phyloP scores from a whole-genome alignment of 176 grass and related monocot species.

The Oryza meridionalis region DNA sequence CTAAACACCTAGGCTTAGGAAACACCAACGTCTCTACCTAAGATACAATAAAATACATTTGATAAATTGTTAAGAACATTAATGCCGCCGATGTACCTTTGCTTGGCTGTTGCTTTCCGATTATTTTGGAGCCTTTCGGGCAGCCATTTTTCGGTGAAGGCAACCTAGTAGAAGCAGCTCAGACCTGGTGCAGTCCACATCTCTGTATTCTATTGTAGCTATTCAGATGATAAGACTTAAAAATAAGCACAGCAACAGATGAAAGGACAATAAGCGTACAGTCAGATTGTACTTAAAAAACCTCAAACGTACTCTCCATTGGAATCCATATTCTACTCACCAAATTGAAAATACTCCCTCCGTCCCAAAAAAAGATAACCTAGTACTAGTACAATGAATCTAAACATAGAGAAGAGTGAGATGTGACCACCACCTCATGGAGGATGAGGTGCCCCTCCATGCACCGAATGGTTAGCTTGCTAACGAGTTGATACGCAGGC shows the following conservation, averaged over 20 bases:
- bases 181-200: conserved; percentile 38
- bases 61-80: conserved; percentile 18
- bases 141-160: conserved; percentile 51
- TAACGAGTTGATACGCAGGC: conserved; percentile 9
- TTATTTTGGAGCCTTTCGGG: conserved; percentile 21
- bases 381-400: no score
- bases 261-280: conserved; percentile 36
- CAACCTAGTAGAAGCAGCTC: conserved; percentile 13
- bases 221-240: conserved; percentile 27
- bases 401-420: neutral
- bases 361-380: no score
- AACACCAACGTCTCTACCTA: conserved; percentile 6
- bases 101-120: conserved; percentile 2
- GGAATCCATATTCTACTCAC: conserved; percentile 1
- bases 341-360: neutral
- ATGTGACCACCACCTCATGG: neutral
- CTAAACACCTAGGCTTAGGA: neutral
- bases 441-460: neutral
- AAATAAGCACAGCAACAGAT: conserved; percentile 26
- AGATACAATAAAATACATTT: neutral
- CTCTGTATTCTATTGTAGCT: conserved; percentile 19
- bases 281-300: conserved; percentile 9
- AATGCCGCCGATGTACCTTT: conserved; percentile 11
- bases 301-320: neutral
- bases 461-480: neutral